Evolutionary conservation across 2,329 filamentous ascomycete species (phyloP).

Genomic region (Aureobasidium melanogenum): DNA sequence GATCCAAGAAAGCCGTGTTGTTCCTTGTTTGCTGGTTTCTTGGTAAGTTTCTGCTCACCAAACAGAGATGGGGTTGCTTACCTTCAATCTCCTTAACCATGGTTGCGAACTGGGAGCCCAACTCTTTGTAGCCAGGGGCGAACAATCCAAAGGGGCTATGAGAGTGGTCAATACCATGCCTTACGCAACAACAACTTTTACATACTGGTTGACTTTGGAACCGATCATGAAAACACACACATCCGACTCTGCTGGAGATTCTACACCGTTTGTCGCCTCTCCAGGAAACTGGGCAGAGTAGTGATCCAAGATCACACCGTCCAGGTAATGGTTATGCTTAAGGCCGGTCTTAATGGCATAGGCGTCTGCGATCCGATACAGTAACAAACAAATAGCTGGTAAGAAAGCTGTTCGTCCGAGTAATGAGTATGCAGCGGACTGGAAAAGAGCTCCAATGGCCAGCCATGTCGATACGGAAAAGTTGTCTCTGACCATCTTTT

Average conservation of each 20-base stretch:
- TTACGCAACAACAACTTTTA: neutral
- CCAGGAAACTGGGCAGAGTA: slow-evolving; percentile 32
- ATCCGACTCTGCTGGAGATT: slow-evolving; percentile 23
- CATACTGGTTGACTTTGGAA: slow-evolving; percentile 26
- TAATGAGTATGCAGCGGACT: slow-evolving; percentile 30
- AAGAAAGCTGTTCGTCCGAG: slow-evolving; percentile 28
- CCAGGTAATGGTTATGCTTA: slow-evolving; percentile 31
- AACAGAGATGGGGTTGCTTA: neutral
- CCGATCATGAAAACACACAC: slow-evolving; percentile 34
- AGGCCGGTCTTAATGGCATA: slow-evolving; percentile 26
- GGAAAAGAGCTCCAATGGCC: slow-evolving; percentile 30
- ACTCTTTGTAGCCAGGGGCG: slow-evolving; percentile 35
- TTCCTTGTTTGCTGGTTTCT: slow-evolving; percentile 24
- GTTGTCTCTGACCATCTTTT: slow-evolving; percentile 28
- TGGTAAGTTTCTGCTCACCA: neutral
- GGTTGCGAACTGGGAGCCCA: slow-evolving; percentile 30
- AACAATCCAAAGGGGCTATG: slow-evolving; percentile 39
- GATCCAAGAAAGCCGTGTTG: slow-evolving; percentile 41
- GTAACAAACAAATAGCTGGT: slow-evolving; percentile 27
- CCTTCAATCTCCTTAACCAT: slow-evolving; percentile 29
- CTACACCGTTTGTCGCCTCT: slow-evolving; percentile 23
- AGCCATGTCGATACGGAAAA: slow-evolving; percentile 35
- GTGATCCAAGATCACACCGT: slow-evolving; percentile 27
- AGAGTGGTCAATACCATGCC: neutral
- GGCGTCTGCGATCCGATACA: slow-evolving; percentile 26